Conservation (phyloP, 2,329 filamentous ascomycete genomes). For the Phaeomoniella chlamydospora region DNA sequence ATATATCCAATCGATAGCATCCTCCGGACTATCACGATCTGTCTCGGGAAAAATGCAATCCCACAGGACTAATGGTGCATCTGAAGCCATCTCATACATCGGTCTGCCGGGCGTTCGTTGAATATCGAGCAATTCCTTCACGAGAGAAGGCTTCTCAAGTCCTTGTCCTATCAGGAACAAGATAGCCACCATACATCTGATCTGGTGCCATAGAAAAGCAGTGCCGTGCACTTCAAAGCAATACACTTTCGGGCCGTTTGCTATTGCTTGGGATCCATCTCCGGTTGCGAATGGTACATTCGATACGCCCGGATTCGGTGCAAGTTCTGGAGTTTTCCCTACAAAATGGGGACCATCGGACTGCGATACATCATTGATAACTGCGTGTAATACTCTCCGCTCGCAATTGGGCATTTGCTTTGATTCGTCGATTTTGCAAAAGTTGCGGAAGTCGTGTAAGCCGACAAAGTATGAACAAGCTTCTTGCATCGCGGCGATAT, state of each 20-base stretch:
- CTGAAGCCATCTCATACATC: constrained; percentile 78
- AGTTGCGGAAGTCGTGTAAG: constrained; percentile 86
- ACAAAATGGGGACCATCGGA: constrained; percentile 34
- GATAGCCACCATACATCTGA: constrained; percentile 81
- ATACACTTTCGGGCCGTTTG: constrained; percentile 53
- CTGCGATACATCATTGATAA: constrained; percentile 55
- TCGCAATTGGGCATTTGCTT: constrained; percentile 82
- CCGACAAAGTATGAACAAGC: constrained; percentile 72
- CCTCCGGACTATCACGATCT: constrained; percentile 30
- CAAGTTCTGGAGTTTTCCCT: constrained; percentile 4
- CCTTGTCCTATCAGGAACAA: constrained; percentile 89
- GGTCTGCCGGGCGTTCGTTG: constrained; percentile 59
- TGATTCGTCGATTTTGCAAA: constrained; percentile 81
- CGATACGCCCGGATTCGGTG: constrained; percentile 5
- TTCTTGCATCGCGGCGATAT: constrained; percentile 72
- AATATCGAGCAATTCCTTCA: constrained; percentile 63
- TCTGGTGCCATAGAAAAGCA: constrained; percentile 96
- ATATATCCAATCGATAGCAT: constrained; percentile 65
- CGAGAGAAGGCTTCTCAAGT: constrained; percentile 59
- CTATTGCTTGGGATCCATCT: constrained; percentile 6
- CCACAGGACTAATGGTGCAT: constrained; percentile 85
- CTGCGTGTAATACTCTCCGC: constrained; percentile 64
- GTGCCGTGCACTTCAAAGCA: constrained; percentile 78
- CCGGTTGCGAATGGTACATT: constrained; percentile 1
- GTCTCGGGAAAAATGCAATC: constrained; percentile 72